Evolutionary conservation across 192 early-diverging fungal species (phyloP), one percentile per base, ranked within the genome.

Genomic region (Backusella macrospora): DNA sequence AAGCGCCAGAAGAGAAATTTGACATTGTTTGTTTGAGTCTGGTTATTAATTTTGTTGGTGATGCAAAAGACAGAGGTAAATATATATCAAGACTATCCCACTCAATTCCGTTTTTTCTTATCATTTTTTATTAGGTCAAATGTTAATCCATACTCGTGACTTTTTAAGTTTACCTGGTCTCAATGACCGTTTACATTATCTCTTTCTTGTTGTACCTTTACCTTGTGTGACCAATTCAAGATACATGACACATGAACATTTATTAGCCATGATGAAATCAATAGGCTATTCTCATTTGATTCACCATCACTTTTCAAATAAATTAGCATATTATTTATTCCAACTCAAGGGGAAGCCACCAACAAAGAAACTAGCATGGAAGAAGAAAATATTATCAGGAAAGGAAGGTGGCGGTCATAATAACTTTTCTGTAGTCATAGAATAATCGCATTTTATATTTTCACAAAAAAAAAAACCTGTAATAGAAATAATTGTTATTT

Each of bases 1-100:
- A 86, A 10, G 73, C 81, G 4, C 86, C 86, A 0, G 71, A 78
- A 0, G 82, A 90, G 0, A 71, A 78, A 21, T 97, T 93, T 78
- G 84, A 97, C 66, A 86, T 94, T 29, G 80, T 97, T 0, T 93
- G 92, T 69, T 82, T 97, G 16, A 91, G 88, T 14, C 76, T 97
- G 0, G 96, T 97, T 0, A 89, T 97, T 55, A 97, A 97, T 78
- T 97, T 97, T 88, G 92, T 95, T 0, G 90, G 90, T 5, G 92
- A 95, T 82, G 85, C 90, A 3, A 78, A 68, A 9, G 81, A 84
- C 47, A 82, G 96, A 76, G 96, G 94, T 78, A 77, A 34, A 64
- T 4, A 37, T 7, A n/a, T 21, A 18, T 21, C 6, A 40, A 16
- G 29, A 62, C 6, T 10, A 10, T 21, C 29, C 15, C 21, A 15